Conservation (phyloP, 2,329 filamentous ascomycete genomes). For the Colletotrichum lini region DNA sequence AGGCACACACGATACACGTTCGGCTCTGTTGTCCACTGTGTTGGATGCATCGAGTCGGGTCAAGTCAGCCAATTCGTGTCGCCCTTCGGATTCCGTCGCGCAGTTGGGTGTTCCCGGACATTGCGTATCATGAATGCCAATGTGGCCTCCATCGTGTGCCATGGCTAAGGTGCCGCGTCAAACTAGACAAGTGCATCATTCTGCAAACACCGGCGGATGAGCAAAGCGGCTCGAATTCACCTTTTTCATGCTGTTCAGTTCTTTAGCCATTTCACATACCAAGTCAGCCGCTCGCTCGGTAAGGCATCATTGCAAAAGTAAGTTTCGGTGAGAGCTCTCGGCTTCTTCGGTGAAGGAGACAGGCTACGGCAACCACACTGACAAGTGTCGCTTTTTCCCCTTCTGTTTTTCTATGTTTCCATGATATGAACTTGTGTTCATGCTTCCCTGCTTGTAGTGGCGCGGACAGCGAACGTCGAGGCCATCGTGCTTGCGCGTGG, state of each 20-base stretch:
- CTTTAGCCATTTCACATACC: neutral
- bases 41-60: neutral
- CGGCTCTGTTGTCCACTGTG: neutral
- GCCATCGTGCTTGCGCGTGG: neutral
- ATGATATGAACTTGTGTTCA: neutral
- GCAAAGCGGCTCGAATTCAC: neutral
- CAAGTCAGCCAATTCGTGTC: too few species aligned
- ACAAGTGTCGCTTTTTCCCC: neutral
- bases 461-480: neutral
- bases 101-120: neutral
- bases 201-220: neutral
- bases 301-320: neutral
- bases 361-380: neutral
- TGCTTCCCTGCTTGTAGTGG: neutral
- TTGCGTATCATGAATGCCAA: neutral
- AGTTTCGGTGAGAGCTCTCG: neutral
- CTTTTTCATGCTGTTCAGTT: neutral
- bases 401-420: too few species aligned
- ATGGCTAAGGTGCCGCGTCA: neutral
- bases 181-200: neutral
- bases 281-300: neutral
- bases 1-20: neutral
- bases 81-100: neutral
- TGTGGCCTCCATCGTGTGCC: neutral
- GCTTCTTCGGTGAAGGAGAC: neutral